These are phyloP conservation scores for Cryphonectria nitschkei DNA, from an alignment of 2,329 filamentous ascomycete species.

Conservation along the genomic window DNA sequence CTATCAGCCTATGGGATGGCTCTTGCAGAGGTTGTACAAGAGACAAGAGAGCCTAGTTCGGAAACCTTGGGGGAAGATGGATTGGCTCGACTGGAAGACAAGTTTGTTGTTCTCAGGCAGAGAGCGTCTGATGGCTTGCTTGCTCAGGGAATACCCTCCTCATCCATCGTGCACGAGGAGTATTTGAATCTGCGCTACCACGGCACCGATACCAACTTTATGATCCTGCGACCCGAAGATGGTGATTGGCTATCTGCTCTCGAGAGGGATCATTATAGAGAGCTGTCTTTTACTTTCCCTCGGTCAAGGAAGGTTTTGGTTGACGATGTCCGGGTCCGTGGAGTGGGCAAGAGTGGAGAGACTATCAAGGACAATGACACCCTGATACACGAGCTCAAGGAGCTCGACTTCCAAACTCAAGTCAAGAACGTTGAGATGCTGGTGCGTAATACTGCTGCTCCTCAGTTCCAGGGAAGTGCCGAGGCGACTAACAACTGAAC, in stretches of 20 bases:
- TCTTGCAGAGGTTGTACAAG: conserved; percentile 83
- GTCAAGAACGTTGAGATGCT: conserved; percentile 4
- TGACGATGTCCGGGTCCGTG: conserved; percentile 77
- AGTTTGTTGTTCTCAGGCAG: conserved; percentile 74
- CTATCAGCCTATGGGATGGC: conserved; percentile 88
- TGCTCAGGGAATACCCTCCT: conserved; percentile 74
- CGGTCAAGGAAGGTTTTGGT: conserved; percentile 83
- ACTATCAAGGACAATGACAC: conserved; percentile 19
- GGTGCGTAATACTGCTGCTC: background rate
- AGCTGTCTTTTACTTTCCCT: conserved; percentile 41
- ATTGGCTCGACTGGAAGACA: conserved; percentile 65
- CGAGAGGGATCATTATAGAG: conserved; percentile 44
- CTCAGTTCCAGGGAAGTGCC: too few species aligned
- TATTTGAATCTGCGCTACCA: conserved; percentile 89
- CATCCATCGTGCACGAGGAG: conserved; percentile 79
- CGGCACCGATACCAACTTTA: conserved; percentile 82
- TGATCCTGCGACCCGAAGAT: conserved; percentile 74
- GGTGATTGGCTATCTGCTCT: conserved; percentile 78
- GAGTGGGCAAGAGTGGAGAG: conserved; percentile 74
- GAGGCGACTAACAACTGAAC: background rate
- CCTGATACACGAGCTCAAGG: conserved; percentile 18
- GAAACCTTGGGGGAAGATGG: conserved; percentile 61
- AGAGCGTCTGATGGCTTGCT: conserved; percentile 67
- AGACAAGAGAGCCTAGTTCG: conserved; percentile 74
- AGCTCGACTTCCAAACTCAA: conserved; percentile 14